Evolutionary conservation across 371 early-diverging fungal species (phyloP), one percentile per base, ranked within the genome.

Genomic region (Lichtheimia ramosa): DNA sequence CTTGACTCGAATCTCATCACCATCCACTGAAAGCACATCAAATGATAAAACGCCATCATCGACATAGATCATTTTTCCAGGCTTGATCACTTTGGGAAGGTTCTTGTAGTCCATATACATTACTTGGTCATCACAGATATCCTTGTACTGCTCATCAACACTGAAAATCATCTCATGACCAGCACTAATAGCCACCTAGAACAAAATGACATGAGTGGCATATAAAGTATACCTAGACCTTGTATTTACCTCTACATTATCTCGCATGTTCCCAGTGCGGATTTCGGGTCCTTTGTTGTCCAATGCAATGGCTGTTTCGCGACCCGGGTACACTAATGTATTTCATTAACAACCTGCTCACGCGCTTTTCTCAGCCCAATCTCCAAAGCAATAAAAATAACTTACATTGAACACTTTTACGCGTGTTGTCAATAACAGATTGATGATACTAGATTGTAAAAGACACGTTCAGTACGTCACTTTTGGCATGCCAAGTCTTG

Each of bases 281-380:
- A 92, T 92, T 73, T 90, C 93, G 27, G 91, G 91, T 25, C 90
- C 94, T 70, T 91, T 95, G 65, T 89, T 91, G 76, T 91, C 95
- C 50, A 95, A 79, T 21, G 94, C 90, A 66, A 95, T 90, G 58
- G 87, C 94, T 24, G 92, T 84, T 18, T 53, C 54, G 16, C 50
- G 43, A 15, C 60, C 65, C 42, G 65, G 65, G 16, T 60, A 60
- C 39, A 54, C 65, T 62, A 25, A 13, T 48, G 20, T 12, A 12
- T 24, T n/a, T 46, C n/a, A 46, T 46, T 20, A 46, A n/a, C 34
- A 34, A 34, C 34, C 34, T 34, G 10, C 34, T 34, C 34, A 34
- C 34, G 10, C 34, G 34, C 34, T n/a, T 27, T 27, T 27, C 27
- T 27, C 34, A 34, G 10, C 34, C 34, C 28, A 28, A 28, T n/a